Evolutionary conservation across 2,329 filamentous ascomycete species (phyloP).

Genomic region (Clonostachys chloroleuca): DNA sequence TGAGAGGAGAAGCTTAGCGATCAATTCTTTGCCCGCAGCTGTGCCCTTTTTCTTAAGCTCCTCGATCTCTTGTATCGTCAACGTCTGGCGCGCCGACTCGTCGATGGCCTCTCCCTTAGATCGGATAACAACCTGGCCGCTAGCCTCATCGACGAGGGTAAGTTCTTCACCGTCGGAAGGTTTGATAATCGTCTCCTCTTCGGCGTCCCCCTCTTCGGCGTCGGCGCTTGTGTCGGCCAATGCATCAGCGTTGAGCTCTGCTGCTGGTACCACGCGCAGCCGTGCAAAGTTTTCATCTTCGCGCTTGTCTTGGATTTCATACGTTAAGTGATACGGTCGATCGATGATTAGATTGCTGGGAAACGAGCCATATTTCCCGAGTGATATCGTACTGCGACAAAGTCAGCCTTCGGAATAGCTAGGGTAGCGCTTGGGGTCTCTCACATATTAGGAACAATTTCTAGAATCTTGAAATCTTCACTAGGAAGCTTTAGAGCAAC

Average conservation of each 20-base stretch:
- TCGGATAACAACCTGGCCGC: slow-evolving; percentile 41
- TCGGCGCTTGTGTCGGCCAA: slow-evolving; percentile 41
- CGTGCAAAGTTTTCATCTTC: slow-evolving; percentile 61
- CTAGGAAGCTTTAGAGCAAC: slow-evolving; percentile 56
- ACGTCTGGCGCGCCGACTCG: slow-evolving; percentile 64
- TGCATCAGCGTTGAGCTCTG: slow-evolving; percentile 80
- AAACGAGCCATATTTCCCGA: slow-evolving; percentile 92
- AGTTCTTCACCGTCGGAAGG: slow-evolving; percentile 31
- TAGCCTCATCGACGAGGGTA: slow-evolving; percentile 32
- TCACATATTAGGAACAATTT: slow-evolving; percentile 58
- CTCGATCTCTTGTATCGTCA: slow-evolving; percentile 73
- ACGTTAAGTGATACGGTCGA: slow-evolving; percentile 89
- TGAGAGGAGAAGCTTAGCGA: slow-evolving; percentile 86
- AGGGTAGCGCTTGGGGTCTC: slow-evolving; percentile 8
- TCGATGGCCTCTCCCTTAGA: slow-evolving; percentile 58
- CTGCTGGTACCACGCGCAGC: slow-evolving; percentile 73
- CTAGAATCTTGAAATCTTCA: slow-evolving; percentile 51
- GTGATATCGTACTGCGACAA: slow-evolving; percentile 66
- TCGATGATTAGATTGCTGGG: slow-evolving; percentile 84
- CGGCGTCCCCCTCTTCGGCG: slow-evolving; percentile 13
- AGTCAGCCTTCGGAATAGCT: slow-evolving; percentile 7
- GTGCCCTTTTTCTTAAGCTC: slow-evolving; percentile 69
- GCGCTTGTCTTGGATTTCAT: slow-evolving; percentile 74
- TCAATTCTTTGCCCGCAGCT: slow-evolving; percentile 80
- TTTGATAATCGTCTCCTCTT: slow-evolving; percentile 34